A percentile compares a stretch with the other conserved stretches of the same genome.
phyloP scores from a whole-genome alignment of 306 rosid genomes.

The Alnus rubra region DNA sequence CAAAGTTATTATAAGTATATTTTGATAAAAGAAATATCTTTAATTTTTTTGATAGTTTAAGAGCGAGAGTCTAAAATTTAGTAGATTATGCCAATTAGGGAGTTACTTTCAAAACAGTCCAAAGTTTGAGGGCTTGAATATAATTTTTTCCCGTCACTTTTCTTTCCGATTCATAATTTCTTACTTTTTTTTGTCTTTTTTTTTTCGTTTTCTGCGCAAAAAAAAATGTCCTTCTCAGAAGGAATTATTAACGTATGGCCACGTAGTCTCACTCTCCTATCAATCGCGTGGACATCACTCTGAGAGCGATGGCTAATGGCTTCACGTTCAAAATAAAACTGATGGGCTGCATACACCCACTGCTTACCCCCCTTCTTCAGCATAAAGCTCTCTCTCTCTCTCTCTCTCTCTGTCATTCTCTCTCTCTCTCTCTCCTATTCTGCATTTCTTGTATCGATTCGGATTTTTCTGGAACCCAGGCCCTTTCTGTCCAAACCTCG shows the following conservation, averaged over 20 bases:
- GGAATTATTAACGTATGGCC: background rate
- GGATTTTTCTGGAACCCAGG: constrained; percentile 50
- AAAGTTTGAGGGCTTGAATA: too few relatives aligned
- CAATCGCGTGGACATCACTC: constrained; percentile 14
- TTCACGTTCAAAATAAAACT: background rate
- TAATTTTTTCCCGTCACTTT: background rate
- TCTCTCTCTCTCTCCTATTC: constrained; percentile 63
- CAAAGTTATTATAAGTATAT: too few relatives aligned
- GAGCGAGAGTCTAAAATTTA: too few relatives aligned
- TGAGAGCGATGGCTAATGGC: background rate
- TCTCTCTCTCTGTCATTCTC: constrained; percentile 13
- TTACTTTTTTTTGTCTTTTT: background rate
- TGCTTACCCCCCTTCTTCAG: constrained; percentile 3
- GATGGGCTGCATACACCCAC: constrained; percentile 3
- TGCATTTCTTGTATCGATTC: constrained; percentile 73
- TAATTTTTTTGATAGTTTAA: too few relatives aligned
- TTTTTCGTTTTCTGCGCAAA: too few relatives aligned
- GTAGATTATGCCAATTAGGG: too few relatives aligned
- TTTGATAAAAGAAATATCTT: too few relatives aligned
- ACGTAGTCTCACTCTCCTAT: background rate
- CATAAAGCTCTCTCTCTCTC: constrained; percentile 5
- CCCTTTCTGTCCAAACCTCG: constrained; percentile 12
- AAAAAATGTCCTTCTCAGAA: too few relatives aligned
- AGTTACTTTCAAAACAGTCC: too few relatives aligned
- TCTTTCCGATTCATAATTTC: background rate